phyloP scores from a whole-genome alignment of 2,329 filamentous ascomycete genomes.

The Cercospora beticola region DNA sequence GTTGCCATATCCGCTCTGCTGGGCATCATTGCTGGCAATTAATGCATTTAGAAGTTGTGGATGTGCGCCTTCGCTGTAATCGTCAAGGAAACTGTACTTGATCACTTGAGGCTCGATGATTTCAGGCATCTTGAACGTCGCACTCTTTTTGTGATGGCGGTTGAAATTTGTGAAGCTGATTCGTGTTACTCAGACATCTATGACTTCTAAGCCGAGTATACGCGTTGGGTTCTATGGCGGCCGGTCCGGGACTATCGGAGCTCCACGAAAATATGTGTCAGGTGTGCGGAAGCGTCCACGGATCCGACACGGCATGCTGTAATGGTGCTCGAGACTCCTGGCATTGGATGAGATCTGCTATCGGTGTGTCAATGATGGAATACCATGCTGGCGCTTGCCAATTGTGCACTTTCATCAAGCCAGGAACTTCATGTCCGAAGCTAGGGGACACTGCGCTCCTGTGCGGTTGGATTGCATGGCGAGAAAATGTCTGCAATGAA shows the following conservation, averaged over 20 bases:
- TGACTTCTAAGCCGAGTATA: slow-evolving; percentile 2
- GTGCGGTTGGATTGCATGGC: too few species aligned
- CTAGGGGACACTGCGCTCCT: not conserved
- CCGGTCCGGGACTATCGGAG: slow-evolving; percentile 8
- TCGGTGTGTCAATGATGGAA: not conserved
- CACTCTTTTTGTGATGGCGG: not conserved
- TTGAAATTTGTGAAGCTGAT: not conserved
- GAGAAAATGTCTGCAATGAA: not conserved
- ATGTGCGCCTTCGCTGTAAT: slow-evolving; percentile 14
- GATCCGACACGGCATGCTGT: not conserved
- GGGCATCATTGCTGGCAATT: slow-evolving; percentile 5
- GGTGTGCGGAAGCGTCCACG: not conserved
- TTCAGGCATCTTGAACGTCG: slow-evolving; percentile 2
- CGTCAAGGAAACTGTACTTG: slow-evolving; percentile 7
- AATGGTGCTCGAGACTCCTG: not conserved
- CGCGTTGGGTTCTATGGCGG: not conserved
- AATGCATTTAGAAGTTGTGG: slow-evolving; percentile 3
- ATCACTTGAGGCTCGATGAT: slow-evolving; percentile 1
- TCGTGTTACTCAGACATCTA: not conserved
- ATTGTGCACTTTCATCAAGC: not conserved
- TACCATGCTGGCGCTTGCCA: not conserved
- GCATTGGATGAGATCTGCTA: not conserved
- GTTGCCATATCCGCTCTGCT: slow-evolving; percentile 9
- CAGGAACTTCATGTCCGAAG: not conserved
- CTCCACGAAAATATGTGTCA: not conserved